Base-by-base conservation (phyloP, 1,284 basidiomycete genomes). In the Pseudomicrostroma phylloplanum region DNA sequence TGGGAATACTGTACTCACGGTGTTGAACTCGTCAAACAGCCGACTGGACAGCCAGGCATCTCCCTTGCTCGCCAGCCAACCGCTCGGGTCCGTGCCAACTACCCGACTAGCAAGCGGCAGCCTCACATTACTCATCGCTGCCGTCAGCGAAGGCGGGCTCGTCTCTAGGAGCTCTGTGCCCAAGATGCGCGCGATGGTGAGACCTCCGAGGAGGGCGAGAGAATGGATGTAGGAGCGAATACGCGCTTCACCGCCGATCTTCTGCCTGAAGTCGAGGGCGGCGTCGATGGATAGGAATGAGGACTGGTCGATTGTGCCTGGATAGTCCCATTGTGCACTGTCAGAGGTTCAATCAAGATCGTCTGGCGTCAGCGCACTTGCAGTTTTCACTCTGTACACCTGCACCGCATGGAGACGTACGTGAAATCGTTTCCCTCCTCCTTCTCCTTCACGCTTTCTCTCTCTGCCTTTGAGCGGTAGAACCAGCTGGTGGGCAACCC, bases 211-310 rank as follows among this genome's bases (percentile, higher is more conserved):
- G 1, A 88, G 69, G 0, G 91, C 92, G 25, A 93, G 83, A 7
- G 83, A 76, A 72, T 87, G 87, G 70, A 86, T 90, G 79, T 93
- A 91, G 3, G 81, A 82, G 72, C 88, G 87, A 65, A 93, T 91
- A 61, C 84, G 84, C 17, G 84, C 81, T 80, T 94, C 92, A 1
- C 92, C 92, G 0, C 91, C 92, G 21, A 93, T 82, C 84, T 86
- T 88, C 26, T 91, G 84, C 13, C n/a, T 13, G 81, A 92, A 93
- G 53, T 87, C 84, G 9, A 93, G 77, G 0, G 91, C 91, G 85
- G 77, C 69, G 6, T 67, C 56, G 21, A 75, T 55, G 55, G 46
- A 59, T 17, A 73, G 58, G 41, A 65, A 65, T 60, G 64, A 66
- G 41, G 59, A 61, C 4, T 63, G 53, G 39, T 75, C 67, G n/a